Conservation (phyloP, 306 rosid species). For the Gastrolobium bilobum region DNA sequence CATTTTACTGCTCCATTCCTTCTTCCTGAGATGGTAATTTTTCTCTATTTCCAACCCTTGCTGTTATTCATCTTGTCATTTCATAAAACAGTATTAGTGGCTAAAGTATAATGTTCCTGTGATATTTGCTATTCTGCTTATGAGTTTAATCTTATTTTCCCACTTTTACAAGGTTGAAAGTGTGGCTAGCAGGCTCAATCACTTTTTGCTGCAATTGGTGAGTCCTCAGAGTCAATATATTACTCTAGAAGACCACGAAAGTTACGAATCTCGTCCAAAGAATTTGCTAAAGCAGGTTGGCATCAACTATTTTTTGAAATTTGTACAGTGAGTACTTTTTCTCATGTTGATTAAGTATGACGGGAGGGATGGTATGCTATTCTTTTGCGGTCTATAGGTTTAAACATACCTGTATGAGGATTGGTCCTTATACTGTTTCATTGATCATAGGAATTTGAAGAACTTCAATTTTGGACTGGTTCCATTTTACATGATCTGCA, state of each 20-base stretch:
- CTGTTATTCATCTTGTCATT: constrained; percentile 33
- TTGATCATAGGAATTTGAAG: neutral
- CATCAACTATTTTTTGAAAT: constrained; percentile 31
- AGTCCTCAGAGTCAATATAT: constrained; percentile 98
- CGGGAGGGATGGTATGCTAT: constrained; percentile 20
- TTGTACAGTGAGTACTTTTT: neutral
- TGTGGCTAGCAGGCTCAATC: constrained; percentile 99
- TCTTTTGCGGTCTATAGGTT: constrained; percentile 20
- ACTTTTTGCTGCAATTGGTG: constrained; percentile 92
- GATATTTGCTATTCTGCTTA: constrained; percentile 25
- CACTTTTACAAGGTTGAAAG: constrained; percentile 81
- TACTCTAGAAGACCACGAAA: constrained; percentile 93
- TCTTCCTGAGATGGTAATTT: constrained; percentile 95
- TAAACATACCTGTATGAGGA: constrained; percentile 13
- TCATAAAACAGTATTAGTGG: constrained; percentile 13
- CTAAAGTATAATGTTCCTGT: constrained; percentile 24
- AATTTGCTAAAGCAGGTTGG: constrained; percentile 94
- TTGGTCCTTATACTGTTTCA: neutral
- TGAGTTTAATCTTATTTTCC: constrained; percentile 6
- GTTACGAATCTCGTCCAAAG: constrained; percentile 95
- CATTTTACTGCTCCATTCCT: constrained; percentile 96
- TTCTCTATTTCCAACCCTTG: constrained; percentile 32
- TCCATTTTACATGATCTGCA: too few species aligned
- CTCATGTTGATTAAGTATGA: constrained; percentile 1
- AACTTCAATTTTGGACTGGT: too few species aligned